Evolutionary conservation across 2,329 filamentous ascomycete genomes (phyloP), one percentile per base, ranked within the genome.

Genomic region (Paramyrothecium sp.): DNA sequence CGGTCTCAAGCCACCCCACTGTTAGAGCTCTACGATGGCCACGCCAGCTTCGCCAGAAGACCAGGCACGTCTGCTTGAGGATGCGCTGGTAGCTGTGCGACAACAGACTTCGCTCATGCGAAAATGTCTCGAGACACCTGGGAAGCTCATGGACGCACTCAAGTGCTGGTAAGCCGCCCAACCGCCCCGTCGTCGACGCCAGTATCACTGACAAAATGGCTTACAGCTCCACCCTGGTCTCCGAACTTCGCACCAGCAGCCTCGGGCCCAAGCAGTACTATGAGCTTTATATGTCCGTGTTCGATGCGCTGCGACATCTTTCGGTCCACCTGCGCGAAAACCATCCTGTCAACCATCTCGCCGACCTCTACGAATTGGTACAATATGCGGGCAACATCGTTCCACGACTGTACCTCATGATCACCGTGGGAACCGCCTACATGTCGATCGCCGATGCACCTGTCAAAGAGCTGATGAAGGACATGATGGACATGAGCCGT

Each of bases 401-500:
- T 58, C 95, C 95, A 22, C 88, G 95, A 63, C 81, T 99, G 61
- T 99, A 99, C 73, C 88, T 99, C 59, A 99, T 99, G 96, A 95
- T 99, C 69, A 99, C 96, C 0, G 96, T 99, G 44, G 95, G 95
- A 58, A 99, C 95, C 2, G 96, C 97, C 52, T 99, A 99, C 80
- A 99, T 99, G 95, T 89, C 91, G 23, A 96, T 99, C 70, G 90
- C 95, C 69, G 95, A 98, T 82, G 95, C 96, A 58, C 95, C 95
- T 1, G 95, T 99, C 65, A 99, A 99, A 78, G 95, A 99, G 80
- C 92, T 99, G 61, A 99, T 99, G 95, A 99, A 99, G 78, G 95
- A 99, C 75, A 99, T 99, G 95, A 99, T 99, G 95, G 95, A 99
- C 76, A 99, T 99, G 95, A 98, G 92, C 76, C 86, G 95, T 61